phyloP scores from a whole-genome alignment of 306 rosid species.

The Begonia fuchsioides region DNA sequence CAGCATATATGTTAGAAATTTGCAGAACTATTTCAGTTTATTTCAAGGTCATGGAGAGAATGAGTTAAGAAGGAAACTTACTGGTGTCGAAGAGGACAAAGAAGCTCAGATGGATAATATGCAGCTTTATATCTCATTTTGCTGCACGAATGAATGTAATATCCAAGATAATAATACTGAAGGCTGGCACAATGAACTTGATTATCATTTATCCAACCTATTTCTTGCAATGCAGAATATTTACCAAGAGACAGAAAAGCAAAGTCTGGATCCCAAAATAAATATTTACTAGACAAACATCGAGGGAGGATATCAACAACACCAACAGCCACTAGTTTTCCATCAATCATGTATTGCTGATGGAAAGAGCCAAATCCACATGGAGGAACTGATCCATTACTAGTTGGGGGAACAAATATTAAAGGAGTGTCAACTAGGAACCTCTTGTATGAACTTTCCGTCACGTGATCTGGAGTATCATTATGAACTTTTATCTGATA shows the following conservation, averaged over 20 bases:
- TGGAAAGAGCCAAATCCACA: constrained; percentile 98
- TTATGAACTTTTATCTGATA: constrained; percentile 76
- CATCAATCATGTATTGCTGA: constrained; percentile 81
- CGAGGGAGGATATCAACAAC: constrained; percentile 89
- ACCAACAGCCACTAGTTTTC: constrained; percentile 82
- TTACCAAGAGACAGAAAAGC: constrained; percentile 90
- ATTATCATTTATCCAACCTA: constrained; percentile 82
- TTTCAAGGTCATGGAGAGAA: not conserved
- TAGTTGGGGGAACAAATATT: constrained; percentile 41
- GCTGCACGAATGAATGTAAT: constrained; percentile 79
- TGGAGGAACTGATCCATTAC: constrained; percentile 65
- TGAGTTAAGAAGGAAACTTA: constrained; percentile 32
- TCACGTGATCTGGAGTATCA: constrained; percentile 48
- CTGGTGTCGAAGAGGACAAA: constrained; percentile 85
- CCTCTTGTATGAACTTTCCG: constrained; percentile 52
- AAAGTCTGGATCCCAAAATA: constrained; percentile 97
- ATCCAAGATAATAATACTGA: constrained; percentile 88
- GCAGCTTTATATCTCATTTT: constrained; percentile 98
- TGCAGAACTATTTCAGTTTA: too few relatives aligned
- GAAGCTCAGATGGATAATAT: constrained; percentile 75
- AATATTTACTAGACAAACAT: constrained; percentile 88
- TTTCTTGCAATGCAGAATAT: constrained; percentile 90
- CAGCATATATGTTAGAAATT: constrained; percentile 1
- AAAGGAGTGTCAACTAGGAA: constrained; percentile 86
- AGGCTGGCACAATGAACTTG: constrained; percentile 60